phyloP scores from a whole-genome alignment of 441 rosid species.

The Jatropha multifida region DNA sequence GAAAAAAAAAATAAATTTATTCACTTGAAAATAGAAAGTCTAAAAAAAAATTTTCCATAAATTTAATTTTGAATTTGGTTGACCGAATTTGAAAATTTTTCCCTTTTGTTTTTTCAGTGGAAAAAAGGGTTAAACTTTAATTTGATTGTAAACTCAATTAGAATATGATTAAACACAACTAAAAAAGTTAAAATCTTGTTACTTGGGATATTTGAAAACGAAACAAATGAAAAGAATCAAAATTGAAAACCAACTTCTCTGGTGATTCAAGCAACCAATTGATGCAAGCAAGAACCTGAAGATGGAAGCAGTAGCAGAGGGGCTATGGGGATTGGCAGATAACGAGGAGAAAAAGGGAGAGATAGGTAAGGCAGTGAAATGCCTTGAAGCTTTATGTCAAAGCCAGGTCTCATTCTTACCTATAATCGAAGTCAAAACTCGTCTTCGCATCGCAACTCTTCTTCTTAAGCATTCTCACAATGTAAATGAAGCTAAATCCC shows the following conservation, averaged over 20 bases:
- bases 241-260: too few relatives aligned
- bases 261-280: not conserved
- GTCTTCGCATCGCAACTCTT: constrained; percentile 76
- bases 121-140: too few relatives aligned
- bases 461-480: constrained; percentile 82
- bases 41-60: too few relatives aligned
- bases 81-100: too few relatives aligned
- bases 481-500: constrained; percentile 79
- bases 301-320: constrained; percentile 86
- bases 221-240: not conserved
- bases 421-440: constrained; percentile 79
- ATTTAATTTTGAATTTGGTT: too few relatives aligned
- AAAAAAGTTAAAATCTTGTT: too few relatives aligned
- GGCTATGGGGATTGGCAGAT: constrained; percentile 91
- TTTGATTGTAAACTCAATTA: too few relatives aligned
- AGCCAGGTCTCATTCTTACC: constrained; percentile 69
- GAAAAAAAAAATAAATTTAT: too few relatives aligned
- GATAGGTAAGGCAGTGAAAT: constrained; percentile 74
- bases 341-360: constrained; percentile 69
- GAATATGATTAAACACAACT: too few relatives aligned
- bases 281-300: not conserved
- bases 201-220: too few relatives aligned
- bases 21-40: too few relatives aligned
- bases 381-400: constrained; percentile 91
- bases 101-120: too few relatives aligned